Base-by-base conservation (phyloP, 2,329 filamentous ascomycete species). In the Aspergillus proliferans region DNA sequence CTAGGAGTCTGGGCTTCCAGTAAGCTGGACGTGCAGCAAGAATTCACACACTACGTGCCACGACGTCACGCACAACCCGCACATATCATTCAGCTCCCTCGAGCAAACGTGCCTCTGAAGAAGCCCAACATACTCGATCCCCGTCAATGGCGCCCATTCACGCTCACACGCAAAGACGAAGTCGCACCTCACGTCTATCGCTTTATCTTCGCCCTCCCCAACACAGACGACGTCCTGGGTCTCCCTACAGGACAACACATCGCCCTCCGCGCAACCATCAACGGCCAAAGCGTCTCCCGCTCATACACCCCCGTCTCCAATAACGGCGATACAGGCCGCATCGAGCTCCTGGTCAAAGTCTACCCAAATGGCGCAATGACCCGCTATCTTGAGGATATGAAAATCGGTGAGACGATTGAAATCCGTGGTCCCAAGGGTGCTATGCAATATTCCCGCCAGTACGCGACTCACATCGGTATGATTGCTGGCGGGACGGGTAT, bases 201-300 rank as follows among this genome's bases (percentile, higher is more conserved):
- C n/a, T 63, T 78, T 8, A 61, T 67, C 12, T 79, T 80, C 36
- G 63, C 67, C n/a, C 68, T 81, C 2, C 77, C 78, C 0, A 68
- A 66, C 0, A 54, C 63, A 0, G 56, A 61, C 5, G 68, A 72
- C 2, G 64, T 78, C 0, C 67, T 80, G 3, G 77, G 78, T 4
- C 67, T 81, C 3, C 78, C 78, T 0, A 76, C 72, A 2, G 78
- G 78, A 9, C 77, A 81, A 56, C 78, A 81, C 53, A 68, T 81
- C 7, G 68, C 76, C 28, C 74, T 81, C 45, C 70, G 71, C 43
- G 75, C 74, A 2, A 63, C 61, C 1, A 61, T 78, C 10, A 64
- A 74, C 45, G 74, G 72, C 12, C 64, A 76, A 52, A 57, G 62
- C 2, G 69, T 81, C 19, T 61, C 67, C 2, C 67, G 78, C 3